Conservation (phyloP, 768 basidiomycete species). For the Mycena rebaudengoi region DNA sequence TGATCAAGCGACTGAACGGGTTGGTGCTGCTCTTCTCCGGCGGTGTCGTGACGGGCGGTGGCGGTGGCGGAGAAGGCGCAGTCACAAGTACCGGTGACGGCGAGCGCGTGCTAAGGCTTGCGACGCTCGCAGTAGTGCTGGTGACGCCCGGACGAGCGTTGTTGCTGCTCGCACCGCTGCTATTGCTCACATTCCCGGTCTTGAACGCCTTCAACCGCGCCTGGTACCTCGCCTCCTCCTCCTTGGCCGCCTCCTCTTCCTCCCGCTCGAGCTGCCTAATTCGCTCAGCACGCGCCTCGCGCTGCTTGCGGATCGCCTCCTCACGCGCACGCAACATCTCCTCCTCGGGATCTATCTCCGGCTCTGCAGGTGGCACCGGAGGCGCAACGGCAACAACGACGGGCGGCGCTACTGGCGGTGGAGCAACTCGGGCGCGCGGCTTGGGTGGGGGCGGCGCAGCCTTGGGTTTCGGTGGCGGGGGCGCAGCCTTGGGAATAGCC, state of each 20-base stretch:
- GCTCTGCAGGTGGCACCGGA: conserved; percentile 41
- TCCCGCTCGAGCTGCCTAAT: conserved; percentile 75
- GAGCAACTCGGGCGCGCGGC: conserved; percentile 46
- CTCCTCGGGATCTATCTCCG: conserved; percentile 81
- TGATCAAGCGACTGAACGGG: conserved; percentile 79
- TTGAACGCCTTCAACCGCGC: no score
- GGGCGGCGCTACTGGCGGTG: conserved; percentile 42
- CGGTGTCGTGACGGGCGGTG: conserved; percentile 31
- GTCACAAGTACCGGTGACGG: conserved; percentile 48
- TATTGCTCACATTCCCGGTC: conserved; percentile 33
- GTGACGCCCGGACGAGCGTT: no score
- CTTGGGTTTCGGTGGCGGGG: conserved; percentile 45
- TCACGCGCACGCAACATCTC: conserved; percentile 72
- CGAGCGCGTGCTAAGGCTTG: conserved; percentile 26
- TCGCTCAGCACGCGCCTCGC: conserved; percentile 74
- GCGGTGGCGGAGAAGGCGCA: conserved; percentile 46
- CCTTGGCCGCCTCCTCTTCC: conserved; percentile 60
- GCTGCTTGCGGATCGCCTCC: conserved; percentile 73
- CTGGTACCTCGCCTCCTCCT: conserved; percentile 49
- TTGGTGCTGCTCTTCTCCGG: conserved; percentile 72
- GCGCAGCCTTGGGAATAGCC: conserved; percentile 47
- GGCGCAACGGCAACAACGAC: conserved; percentile 37
- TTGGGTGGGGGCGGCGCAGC: conserved; percentile 45
- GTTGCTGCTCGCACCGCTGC: conserved; percentile 30
- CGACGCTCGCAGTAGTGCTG: conserved; percentile 10